Conservation (phyloP, 2,329 filamentous ascomycete genomes). For the Xylaria sp. region DNA sequence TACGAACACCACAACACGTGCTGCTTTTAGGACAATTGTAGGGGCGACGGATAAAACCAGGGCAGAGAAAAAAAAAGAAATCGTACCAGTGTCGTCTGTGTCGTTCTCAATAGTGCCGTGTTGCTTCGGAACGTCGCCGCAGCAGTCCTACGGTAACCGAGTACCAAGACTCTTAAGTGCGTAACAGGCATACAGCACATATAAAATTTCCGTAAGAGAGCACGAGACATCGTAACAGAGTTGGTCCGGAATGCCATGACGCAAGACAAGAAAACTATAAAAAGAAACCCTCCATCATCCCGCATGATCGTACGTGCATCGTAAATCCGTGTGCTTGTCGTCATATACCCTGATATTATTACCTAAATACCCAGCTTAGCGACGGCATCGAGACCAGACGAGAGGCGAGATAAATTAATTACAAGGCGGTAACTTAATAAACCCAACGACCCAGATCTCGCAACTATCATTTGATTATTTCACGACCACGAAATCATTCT, state of each 20-base stretch:
- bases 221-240: not conserved
- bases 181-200: not conserved
- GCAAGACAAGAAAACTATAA: conserved; percentile 14
- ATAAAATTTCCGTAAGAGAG: not conserved
- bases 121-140: not conserved
- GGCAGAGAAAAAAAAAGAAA: too few relatives aligned
- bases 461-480: not conserved
- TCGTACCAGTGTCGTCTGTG: not conserved
- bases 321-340: not conserved
- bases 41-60: too few relatives aligned
- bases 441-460: not conserved
- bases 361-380: conserved; percentile 18
- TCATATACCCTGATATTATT: conserved; percentile 5
- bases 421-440: too few relatives aligned
- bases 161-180: not conserved
- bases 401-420: not conserved
- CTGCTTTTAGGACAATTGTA: too few relatives aligned
- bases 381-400: not conserved
- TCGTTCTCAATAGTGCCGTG: not conserved
- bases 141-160: not conserved
- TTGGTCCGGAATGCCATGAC: not conserved
- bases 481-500: not conserved
- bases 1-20: too few relatives aligned
- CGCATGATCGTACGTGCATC: not conserved
- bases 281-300: conserved; percentile 9